Conservation (phyloP, 2,329 filamentous ascomycete species). For the Fusarium devonianum region DNA sequence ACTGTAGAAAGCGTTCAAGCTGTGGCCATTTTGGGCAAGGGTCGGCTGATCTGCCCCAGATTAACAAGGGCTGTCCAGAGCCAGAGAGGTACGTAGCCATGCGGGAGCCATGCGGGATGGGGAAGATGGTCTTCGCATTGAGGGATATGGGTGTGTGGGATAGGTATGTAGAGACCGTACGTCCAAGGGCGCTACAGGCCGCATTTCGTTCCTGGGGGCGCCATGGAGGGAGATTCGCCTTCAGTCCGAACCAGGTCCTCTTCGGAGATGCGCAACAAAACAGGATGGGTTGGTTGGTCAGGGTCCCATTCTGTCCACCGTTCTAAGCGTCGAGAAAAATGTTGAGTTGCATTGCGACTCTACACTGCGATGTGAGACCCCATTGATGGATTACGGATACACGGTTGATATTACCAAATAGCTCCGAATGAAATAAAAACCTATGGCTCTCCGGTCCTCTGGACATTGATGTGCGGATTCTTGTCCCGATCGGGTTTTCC, state of each 20-base stretch:
- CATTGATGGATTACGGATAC: not conserved
- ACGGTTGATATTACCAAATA: conserved; percentile 8
- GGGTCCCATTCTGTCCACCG: not conserved
- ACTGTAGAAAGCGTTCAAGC: conserved; percentile 8
- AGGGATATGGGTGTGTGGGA: conserved; percentile 19
- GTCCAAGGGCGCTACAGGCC: conserved; percentile 1
- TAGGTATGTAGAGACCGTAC: conserved; percentile 21
- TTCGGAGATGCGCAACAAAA: conserved; percentile 15
- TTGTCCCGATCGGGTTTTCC: conserved; percentile 20
- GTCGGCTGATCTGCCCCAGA: conserved; percentile 26
- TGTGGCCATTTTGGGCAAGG: conserved; percentile 12
- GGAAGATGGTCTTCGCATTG: conserved; percentile 10
- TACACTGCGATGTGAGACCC: not conserved
- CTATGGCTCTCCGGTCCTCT: conserved; percentile 10
- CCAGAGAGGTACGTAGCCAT: conserved; percentile 8
- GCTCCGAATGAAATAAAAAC: conserved; percentile 5
- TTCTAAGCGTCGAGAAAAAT: conserved; percentile 4
- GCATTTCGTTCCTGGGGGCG: not conserved
- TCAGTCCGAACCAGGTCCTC: conserved; percentile 15
- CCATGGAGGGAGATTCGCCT: conserved; percentile 9
- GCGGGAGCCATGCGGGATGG: conserved; percentile 17
- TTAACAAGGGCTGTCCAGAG: conserved; percentile 8
- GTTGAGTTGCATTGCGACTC: not conserved
- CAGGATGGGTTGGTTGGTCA: not conserved
- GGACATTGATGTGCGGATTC: conserved; percentile 22